These are phyloP conservation scores for Austropuccinia psidii DNA, from an alignment of 1,284 basidiomycete genomes.

Conservation along the genomic window DNA sequence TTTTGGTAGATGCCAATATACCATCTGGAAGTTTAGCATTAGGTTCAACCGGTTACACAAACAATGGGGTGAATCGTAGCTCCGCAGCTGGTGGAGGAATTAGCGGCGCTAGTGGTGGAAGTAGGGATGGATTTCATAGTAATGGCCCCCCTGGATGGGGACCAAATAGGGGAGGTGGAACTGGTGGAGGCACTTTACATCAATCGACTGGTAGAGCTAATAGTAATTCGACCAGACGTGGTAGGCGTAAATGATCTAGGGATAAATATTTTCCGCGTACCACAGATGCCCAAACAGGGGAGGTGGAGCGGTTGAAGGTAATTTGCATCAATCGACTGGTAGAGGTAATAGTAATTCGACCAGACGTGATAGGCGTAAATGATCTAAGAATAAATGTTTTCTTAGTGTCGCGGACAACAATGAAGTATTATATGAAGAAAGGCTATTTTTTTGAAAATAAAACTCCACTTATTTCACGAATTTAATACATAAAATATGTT, in stretches of 20 bases:
- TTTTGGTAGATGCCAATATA: slow-evolving; percentile 25
- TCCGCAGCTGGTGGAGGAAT: background rate
- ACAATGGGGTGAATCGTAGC: background rate
- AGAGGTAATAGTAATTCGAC: slow-evolving; percentile 10
- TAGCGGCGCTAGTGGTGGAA: background rate
- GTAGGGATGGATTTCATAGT: background rate
- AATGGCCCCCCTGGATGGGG: slow-evolving; percentile 22
- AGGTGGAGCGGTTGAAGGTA: background rate
- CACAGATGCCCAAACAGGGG: slow-evolving; percentile 32
- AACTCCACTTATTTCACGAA: too few relatives aligned
- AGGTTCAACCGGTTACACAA: background rate
- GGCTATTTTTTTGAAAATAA: too few relatives aligned
- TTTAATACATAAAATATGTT: too few relatives aligned
- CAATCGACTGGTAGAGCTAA: background rate
- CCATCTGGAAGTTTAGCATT: background rate
- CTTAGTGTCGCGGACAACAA: too few relatives aligned
- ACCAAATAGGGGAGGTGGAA: slow-evolving; percentile 17
- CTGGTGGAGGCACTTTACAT: background rate
- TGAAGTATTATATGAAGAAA: too few relatives aligned
- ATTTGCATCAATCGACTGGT: too few relatives aligned
- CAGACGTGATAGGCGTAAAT: slow-evolving; percentile 30
- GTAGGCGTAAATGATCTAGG: slow-evolving; percentile 28
- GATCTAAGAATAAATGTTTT: too few relatives aligned
- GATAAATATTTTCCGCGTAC: too few relatives aligned
- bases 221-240: slow-evolving; percentile 14